Conservation (phyloP, 2,329 filamentous ascomycete genomes). For the Diaporthe australafricana region DNA sequence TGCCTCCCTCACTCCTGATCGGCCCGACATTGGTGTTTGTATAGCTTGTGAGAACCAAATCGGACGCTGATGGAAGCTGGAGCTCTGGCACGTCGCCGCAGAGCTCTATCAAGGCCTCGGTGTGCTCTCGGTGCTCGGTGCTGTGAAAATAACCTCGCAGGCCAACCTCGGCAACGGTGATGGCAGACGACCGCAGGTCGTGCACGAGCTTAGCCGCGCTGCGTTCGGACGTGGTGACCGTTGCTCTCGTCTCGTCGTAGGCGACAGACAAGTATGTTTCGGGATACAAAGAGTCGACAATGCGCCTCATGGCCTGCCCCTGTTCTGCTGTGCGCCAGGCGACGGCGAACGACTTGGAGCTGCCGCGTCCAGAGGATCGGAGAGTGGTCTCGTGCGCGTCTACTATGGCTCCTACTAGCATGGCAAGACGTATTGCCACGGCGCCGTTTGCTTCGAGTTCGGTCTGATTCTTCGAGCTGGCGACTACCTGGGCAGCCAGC, state of each 20-base stretch:
- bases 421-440: constrained; percentile 51
- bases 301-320: constrained; percentile 36
- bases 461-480: constrained; percentile 42
- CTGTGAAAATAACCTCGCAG: constrained; percentile 50
- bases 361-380: constrained; percentile 39
- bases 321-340: constrained; percentile 40
- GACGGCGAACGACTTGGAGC: constrained; percentile 43
- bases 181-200: constrained; percentile 43
- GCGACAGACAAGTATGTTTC: constrained; percentile 52
- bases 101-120: constrained; percentile 41
- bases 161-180: constrained; percentile 45
- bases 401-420: constrained; percentile 51
- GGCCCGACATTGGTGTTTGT: too few relatives aligned
- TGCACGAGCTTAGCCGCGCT: constrained; percentile 38
- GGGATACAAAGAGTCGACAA: constrained; percentile 36
- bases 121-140: constrained; percentile 21
- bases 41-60: constrained; percentile 43
- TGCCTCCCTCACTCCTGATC: too few relatives aligned
- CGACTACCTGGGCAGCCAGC: constrained; percentile 51
- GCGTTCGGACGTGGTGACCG: constrained; percentile 46
- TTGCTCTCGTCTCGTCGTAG: constrained; percentile 51
- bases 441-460: constrained; percentile 51
- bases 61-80: constrained; percentile 47
- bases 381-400: constrained; percentile 47
- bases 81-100: constrained; percentile 44